Percentiles rank a stretch among this genome's conserved stretches.
phyloP scores from a whole-genome alignment of 106 monocot species.

The Allium cepa region DNA sequence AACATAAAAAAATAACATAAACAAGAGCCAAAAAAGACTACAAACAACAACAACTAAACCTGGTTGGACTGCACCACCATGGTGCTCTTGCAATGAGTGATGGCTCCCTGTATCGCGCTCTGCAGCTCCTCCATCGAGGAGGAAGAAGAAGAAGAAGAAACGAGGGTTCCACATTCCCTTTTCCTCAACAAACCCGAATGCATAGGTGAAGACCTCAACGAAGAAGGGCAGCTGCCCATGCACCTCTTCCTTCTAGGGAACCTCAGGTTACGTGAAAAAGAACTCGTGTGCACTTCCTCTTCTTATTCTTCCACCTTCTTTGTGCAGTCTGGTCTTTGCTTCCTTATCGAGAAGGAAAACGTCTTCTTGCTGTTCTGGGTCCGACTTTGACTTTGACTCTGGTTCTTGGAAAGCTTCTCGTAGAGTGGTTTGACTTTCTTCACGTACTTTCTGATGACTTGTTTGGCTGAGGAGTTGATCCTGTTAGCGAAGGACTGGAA shows the following conservation, averaged over 20 bases:
- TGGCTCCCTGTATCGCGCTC: constrained; percentile 83
- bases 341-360: constrained; percentile 57
- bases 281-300: constrained; percentile 19
- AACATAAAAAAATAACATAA: no score
- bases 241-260: constrained; percentile 35
- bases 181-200: constrained; percentile 58
- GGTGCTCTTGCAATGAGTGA: constrained; percentile 82
- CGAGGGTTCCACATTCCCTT: not conserved
- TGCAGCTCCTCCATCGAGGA: constrained; percentile 92
- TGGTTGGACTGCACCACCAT: constrained; percentile 14
- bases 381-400: constrained; percentile 15
- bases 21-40: no score
- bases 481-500: constrained; percentile 60
- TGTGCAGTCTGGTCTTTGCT: constrained; percentile 14
- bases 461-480: constrained; percentile 28
- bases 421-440: constrained; percentile 79
- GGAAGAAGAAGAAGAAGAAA: constrained; percentile 6
- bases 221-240: constrained; percentile 76
- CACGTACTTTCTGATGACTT: constrained; percentile 78
- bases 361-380: constrained; percentile 37
- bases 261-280: constrained; percentile 70
- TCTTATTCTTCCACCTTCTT: constrained; percentile 7
- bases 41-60: no score
- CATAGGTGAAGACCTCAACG: constrained; percentile 76
- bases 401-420: constrained; percentile 48